phyloP scores from a whole-genome alignment of 345 rosid genomes.

The Pugionium dolabratum region DNA sequence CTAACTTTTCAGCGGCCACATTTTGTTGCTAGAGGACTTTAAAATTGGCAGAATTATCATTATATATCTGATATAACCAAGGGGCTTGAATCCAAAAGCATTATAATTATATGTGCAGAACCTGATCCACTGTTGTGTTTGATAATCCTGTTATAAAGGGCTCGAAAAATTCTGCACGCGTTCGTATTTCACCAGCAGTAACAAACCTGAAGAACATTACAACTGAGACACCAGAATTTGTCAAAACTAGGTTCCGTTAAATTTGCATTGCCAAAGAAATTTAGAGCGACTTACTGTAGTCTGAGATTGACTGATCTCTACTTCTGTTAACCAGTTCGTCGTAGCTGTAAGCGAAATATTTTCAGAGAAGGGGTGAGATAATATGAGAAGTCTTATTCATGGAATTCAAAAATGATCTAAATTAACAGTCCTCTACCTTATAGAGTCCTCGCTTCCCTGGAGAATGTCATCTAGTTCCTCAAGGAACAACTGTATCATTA shows the following conservation, averaged over 20 bases:
- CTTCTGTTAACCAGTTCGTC: conserved; percentile 81
- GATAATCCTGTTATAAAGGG: conserved; percentile 87
- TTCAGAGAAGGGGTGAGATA: background rate
- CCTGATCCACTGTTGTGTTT: conserved; percentile 92
- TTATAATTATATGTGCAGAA: conserved; percentile 38
- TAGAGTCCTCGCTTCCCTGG: conserved; percentile 73
- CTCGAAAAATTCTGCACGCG: conserved; percentile 86
- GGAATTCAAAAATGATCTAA: conserved; percentile 10
- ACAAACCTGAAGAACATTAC: conserved; percentile 99
- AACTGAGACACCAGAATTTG: conserved; percentile 59
- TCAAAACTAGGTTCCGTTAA: conserved; percentile 38
- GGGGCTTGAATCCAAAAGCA: conserved; percentile 6
- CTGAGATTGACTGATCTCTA: conserved; percentile 86
- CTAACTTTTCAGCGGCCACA: background rate
- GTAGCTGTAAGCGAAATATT: conserved; percentile 50
- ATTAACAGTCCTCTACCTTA: conserved; percentile 50
- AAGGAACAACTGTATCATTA: conserved; percentile 70
- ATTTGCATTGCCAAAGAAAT: conserved; percentile 19
- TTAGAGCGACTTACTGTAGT: conserved; percentile 66
- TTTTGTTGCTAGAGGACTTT: too few relatives aligned
- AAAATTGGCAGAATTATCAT: background rate
- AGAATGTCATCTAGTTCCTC: conserved; percentile 89
- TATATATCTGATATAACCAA: background rate
- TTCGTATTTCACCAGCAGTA: conserved; percentile 90
- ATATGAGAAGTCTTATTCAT: conserved; percentile 13